Base-by-base conservation (phyloP, 352 stramenopile species). In the Globisporangium uncinulatum region DNA sequence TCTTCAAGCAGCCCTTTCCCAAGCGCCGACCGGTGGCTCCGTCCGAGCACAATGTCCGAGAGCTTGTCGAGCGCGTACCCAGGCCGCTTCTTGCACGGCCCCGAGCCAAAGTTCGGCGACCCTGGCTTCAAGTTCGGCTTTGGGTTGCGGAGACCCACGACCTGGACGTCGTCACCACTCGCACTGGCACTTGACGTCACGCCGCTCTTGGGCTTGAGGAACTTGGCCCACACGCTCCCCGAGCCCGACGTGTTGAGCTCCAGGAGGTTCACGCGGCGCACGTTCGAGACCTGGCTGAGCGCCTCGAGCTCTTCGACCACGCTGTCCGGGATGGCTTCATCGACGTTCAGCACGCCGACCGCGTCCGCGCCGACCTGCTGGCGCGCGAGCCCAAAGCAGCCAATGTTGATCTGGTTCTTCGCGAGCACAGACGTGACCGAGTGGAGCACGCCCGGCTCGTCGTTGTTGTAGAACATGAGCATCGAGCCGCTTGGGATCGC, bases 51-150 rank as follows among this genome's bases (percentile, higher is more conserved):
- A 32, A 97, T 73, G 19, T 86, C 79, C 58, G 92, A 89, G 24
- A 99, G 84, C 51, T 82, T 92, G 51, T 73, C 59, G 36, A 98
- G 68, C 47, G 84, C 83, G 74, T 98, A 99, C 34, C 96, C 97
- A 6, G 97, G 97, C 19, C 96, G 93, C 78, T 99, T 99, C 74
- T 99, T 99, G 87, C 96, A 99, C 46, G 97, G 97, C 39, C 97
- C 97, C 14, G 94, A 98, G 52, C 93, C 97, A 74, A 99, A 99
- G 73, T 99, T 96, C 13, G 96, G 93, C 60, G 87, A 93, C 20
- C 59, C 61, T 0, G 93, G 93, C 68, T 89, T 92, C 8, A 76
- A 64, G 17, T 66, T 52, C 34, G 89, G 89, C 63, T 92, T 91
- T 43, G 65, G 69, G 62, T 88, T 82, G 45, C 68, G 73, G 21